Conservation (phyloP, 2,329 filamentous ascomycete species). For the Pseudogymnoascus sp. region DNA sequence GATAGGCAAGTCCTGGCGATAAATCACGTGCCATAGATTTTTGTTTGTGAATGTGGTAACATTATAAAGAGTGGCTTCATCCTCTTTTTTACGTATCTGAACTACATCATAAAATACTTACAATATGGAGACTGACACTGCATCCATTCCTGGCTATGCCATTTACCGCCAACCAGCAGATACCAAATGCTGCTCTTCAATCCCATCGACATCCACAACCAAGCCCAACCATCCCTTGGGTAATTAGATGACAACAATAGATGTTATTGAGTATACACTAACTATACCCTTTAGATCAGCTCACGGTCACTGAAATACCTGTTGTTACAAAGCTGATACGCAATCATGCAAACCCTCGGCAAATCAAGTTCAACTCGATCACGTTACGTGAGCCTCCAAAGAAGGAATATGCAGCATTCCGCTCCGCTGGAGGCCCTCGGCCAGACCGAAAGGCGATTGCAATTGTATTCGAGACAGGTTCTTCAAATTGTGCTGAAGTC, state of each 20-base stretch:
- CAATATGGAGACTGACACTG: slow-evolving; percentile 30
- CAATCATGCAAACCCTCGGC: slow-evolving; percentile 45
- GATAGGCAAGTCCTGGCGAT: background rate
- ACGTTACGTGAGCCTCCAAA: slow-evolving; percentile 49
- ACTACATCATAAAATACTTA: slow-evolving; percentile 14
- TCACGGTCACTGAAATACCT: slow-evolving; percentile 49
- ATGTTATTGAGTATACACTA: background rate
- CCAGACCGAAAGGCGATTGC: slow-evolving; percentile 44
- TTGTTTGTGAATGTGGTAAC: no score
- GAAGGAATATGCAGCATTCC: slow-evolving; percentile 49
- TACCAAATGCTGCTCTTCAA: slow-evolving; percentile 4
- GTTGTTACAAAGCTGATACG: slow-evolving; percentile 44
- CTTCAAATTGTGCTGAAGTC: slow-evolving; percentile 41
- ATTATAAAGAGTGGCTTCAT: background rate
- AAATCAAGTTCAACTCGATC: slow-evolving; percentile 57
- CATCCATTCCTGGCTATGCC: slow-evolving; percentile 40
- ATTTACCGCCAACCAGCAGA: slow-evolving; percentile 34
- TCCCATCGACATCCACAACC: background rate
- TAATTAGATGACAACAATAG: slow-evolving; percentile 4
- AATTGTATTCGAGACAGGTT: slow-evolving; percentile 40
- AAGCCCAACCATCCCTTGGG: background rate
- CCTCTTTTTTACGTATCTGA: background rate
- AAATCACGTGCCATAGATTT: background rate
- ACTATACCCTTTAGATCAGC: slow-evolving; percentile 37
- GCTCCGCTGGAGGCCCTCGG: slow-evolving; percentile 42